Percentiles rank a stretch among this genome's conserved stretches.
Evolutionary conservation across 2,329 filamentous ascomycete genomes (phyloP).

Genomic region (Arthrobotrys megalospora): DNA sequence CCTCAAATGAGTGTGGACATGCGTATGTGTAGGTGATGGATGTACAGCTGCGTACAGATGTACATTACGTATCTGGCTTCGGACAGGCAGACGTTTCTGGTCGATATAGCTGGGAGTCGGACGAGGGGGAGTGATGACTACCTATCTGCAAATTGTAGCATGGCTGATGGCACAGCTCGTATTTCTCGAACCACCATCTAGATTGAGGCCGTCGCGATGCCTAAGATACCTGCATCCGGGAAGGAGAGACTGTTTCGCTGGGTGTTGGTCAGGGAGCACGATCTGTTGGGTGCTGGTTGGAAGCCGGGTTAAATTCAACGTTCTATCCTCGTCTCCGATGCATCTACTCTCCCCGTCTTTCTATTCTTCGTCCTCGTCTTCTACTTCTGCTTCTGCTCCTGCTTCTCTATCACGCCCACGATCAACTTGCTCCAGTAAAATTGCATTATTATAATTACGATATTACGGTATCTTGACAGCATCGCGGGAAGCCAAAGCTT

Average conservation of each 20-base stretch:
- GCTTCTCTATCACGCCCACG: neutral
- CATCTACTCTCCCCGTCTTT: neutral
- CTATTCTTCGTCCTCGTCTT: neutral
- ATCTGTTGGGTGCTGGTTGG: neutral
- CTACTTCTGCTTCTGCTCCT: slow-evolving; percentile 1
- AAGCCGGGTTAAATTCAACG: neutral
- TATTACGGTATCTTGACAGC: neutral
- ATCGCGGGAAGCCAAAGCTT: slow-evolving; percentile 10
- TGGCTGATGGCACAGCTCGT: slow-evolving; percentile 17
- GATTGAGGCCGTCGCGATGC: slow-evolving; percentile 18
- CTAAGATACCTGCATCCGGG: slow-evolving; percentile 8
- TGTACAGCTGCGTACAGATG: no score
- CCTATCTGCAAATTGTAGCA: neutral
- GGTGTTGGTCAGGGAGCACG: neutral
- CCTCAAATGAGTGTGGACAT: neutral
- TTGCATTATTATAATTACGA: no score
- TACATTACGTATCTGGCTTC: neutral
- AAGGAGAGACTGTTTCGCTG: slow-evolving; percentile 20
- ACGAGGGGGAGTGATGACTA: neutral
- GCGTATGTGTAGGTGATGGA: neutral
- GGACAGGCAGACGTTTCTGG: neutral
- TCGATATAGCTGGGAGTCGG: no score
- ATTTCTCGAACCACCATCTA: slow-evolving; percentile 10
- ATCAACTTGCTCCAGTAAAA: neutral
- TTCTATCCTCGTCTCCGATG: neutral